Evolutionary conservation across 345 rosid genomes (phyloP).

Genomic region (Turritis glabra): DNA sequence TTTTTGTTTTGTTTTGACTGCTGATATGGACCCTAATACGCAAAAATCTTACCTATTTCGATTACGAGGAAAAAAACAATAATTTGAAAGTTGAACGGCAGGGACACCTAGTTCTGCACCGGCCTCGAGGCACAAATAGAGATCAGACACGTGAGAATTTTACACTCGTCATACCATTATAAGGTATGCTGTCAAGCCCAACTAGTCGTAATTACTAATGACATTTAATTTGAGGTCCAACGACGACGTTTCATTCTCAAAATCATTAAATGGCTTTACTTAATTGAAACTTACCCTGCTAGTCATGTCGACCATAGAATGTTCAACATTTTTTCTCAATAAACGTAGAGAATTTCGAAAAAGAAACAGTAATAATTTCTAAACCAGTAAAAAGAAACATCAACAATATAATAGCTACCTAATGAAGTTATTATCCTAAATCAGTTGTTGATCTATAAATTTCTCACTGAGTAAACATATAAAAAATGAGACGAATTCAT

Average conservation of each 20-base stretch:
- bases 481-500: neutral
- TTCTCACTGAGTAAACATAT: neutral
- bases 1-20: neutral
- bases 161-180: neutral
- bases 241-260: neutral
- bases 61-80: neutral
- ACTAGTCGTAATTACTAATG: neutral
- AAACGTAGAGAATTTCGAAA: neutral
- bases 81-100: neutral
- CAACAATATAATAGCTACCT: neutral
- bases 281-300: neutral
- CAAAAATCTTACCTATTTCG: constrained; percentile 3
- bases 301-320: neutral
- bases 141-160: neutral
- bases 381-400: neutral
- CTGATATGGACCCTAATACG: neutral
- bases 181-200: neutral
- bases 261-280: constrained; percentile 6
- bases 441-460: neutral
- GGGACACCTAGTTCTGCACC: constrained; percentile 2
- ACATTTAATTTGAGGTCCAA: neutral
- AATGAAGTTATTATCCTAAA: neutral
- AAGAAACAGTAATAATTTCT: neutral
- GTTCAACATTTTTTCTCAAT: neutral
- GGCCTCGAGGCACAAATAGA: neutral